These are phyloP conservation scores for Nicotiana obtusifolia DNA, from an alignment of 257 asterid species.

Conservation along the genomic window DNA sequence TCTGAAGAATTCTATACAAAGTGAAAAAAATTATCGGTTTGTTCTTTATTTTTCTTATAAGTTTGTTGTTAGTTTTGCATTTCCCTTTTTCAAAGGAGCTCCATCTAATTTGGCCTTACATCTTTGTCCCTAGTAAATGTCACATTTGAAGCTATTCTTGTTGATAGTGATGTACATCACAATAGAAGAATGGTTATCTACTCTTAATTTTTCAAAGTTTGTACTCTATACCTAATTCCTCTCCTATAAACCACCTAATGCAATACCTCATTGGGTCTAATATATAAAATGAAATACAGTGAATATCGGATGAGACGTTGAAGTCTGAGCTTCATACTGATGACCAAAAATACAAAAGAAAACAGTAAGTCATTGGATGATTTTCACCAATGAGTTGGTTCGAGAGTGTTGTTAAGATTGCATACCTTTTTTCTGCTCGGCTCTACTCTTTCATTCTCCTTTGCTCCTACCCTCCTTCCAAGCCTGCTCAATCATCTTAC, in stretches of 20 bases:
- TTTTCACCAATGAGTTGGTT: slow-evolving; percentile 46
- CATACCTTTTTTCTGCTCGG: slow-evolving; percentile 73
- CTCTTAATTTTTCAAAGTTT: background rate
- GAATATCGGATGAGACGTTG: background rate
- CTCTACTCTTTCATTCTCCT: slow-evolving; percentile 52
- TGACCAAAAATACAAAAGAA: too few relatives aligned
- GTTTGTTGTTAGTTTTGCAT: background rate
- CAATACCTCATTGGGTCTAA: background rate
- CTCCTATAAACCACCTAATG: background rate
- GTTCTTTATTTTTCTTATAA: background rate
- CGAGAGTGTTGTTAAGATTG: slow-evolving; percentile 43
- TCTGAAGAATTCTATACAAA: background rate
- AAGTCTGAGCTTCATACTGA: too few relatives aligned
- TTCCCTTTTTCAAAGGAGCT: background rate
- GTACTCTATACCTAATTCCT: background rate
- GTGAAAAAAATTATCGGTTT: background rate
- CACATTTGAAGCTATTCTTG: background rate
- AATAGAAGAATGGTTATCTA: background rate
- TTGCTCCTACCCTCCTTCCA: slow-evolving; percentile 63
- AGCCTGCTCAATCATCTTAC: slow-evolving; percentile 46
- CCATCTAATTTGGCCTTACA: background rate
- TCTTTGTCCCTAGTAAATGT: background rate
- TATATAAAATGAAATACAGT: background rate
- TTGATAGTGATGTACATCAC: background rate
- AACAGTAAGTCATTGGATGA: background rate